These are phyloP conservation scores for Sclerotinia minor DNA, from an alignment of 2,329 filamentous ascomycete genomes.

Conservation along the genomic window DNA sequence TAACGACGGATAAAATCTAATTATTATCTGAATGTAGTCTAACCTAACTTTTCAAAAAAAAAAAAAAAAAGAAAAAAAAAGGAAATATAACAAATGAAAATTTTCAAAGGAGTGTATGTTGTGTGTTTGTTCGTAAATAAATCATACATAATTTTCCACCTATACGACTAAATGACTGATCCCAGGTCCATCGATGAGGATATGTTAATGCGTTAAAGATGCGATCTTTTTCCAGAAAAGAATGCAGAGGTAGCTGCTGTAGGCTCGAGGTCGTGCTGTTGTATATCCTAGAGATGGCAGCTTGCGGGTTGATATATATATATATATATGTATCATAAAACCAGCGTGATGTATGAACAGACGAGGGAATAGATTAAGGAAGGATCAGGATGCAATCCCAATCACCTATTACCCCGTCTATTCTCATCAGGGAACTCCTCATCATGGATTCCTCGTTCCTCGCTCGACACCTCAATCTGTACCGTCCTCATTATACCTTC, in stretches of 20 bases:
- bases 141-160: no score
- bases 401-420: neutral
- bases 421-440: neutral
- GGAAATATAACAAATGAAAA: neutral
- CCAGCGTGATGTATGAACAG: no score
- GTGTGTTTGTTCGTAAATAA: neutral
- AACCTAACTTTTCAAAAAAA: no score
- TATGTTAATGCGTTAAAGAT: no score
- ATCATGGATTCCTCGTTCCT: neutral
- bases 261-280: no score
- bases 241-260: neutral
- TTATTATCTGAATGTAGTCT: no score
- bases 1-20: no score
- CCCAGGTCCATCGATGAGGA: neutral
- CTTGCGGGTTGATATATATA: no score
- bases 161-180: no score
- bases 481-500: constrained; percentile 13
- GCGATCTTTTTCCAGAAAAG: neutral
- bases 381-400: neutral
- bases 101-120: neutral
- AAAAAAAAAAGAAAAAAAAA: neutral
- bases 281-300: no score
- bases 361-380: no score
- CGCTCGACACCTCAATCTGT: neutral
- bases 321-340: no score